Evolutionary conservation across 176 grass and related monocot species (phyloP).

Genomic region (Carex littledalei): DNA sequence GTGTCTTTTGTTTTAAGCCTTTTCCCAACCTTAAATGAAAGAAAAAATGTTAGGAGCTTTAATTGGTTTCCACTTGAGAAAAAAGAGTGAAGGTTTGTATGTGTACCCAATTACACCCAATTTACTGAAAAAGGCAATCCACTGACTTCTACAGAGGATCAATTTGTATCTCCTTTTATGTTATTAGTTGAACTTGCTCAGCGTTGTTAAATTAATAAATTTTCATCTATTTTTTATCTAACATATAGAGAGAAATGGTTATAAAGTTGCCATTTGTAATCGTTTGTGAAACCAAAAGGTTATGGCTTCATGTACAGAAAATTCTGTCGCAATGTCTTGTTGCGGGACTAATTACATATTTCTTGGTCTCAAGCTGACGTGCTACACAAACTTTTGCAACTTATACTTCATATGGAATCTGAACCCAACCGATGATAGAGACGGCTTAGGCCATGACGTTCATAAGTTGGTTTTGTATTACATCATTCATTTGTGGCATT

Average conservation of each 20-base stretch:
- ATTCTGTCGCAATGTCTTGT: background rate
- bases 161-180: background rate
- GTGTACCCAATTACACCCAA: no score
- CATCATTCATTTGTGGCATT: constrained; percentile 1
- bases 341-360: background rate
- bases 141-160: background rate
- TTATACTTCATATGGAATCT: background rate
- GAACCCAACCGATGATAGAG: background rate
- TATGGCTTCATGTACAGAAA: background rate
- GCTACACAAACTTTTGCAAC: background rate
- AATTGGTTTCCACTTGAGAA: background rate
- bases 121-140: background rate
- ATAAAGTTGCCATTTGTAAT: background rate
- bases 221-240: background rate
- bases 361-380: background rate
- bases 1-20: constrained; percentile 54
- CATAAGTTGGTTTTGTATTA: constrained; percentile 5
- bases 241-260: background rate
- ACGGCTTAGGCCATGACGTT: background rate
- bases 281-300: background rate
- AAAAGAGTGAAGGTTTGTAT: background rate
- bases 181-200: background rate
- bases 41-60: background rate
- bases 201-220: background rate
- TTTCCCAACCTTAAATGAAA: constrained; percentile 64